Evolutionary conservation across 2,329 filamentous ascomycete species (phyloP).

Genomic region (Aspergillus sojae): DNA sequence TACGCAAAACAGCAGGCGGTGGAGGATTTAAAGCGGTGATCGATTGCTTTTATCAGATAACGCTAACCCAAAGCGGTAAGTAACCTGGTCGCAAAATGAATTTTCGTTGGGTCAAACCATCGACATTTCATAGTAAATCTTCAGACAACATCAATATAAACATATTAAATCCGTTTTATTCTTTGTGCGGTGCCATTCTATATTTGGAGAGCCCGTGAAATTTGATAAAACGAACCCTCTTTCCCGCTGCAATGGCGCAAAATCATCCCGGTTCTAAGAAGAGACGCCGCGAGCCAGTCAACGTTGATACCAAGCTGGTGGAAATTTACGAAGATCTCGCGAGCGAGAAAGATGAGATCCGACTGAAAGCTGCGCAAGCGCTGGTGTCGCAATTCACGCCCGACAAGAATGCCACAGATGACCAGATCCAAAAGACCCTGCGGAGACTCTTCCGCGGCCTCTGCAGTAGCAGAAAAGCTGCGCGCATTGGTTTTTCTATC

Average conservation of each 20-base stretch:
- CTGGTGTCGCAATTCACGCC: conserved; percentile 49
- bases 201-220: neutral
- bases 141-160: neutral
- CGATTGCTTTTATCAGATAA: neutral
- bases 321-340: conserved; percentile 54
- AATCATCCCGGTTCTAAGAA: conserved; percentile 34
- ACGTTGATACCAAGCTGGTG: conserved; percentile 49
- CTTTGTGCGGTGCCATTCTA: neutral
- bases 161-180: neutral
- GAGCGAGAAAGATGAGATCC: conserved; percentile 49
- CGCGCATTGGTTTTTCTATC: conserved; percentile 84
- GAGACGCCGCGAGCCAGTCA: conserved; percentile 44
- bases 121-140: conserved; percentile 1
- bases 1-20: neutral
- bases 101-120: neutral
- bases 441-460: conserved; percentile 81
- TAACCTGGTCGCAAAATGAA: neutral
- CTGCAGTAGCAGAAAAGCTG: conserved; percentile 85
- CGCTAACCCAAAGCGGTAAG: neutral
- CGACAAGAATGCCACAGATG: conserved; percentile 41
- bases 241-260: conserved; percentile 31
- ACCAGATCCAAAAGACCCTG: conserved; percentile 45
- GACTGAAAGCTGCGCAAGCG: conserved; percentile 48
- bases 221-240: neutral
- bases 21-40: neutral